Conservation (phyloP, 208 protist species). For the Leishmania braziliensis region DNA sequence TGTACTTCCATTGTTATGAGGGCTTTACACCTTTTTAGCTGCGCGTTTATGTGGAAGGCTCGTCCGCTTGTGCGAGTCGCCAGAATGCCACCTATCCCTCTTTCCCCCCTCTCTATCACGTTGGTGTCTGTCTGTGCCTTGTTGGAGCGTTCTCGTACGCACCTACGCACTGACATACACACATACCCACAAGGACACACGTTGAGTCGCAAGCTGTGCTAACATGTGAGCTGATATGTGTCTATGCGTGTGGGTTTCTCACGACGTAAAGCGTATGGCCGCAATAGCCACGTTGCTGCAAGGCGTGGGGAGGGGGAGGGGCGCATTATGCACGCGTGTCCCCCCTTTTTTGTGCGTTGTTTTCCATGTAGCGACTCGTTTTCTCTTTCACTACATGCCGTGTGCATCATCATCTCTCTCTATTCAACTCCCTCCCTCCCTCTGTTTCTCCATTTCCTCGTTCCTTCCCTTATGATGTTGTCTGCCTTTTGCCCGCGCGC, state of each 20-base stretch:
- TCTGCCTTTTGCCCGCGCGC: conserved; percentile 7
- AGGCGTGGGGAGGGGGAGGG: neutral
- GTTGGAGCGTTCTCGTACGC: neutral
- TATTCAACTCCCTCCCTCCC: neutral
- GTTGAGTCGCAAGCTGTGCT: neutral
- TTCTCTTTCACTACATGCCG: neutral
- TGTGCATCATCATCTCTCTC: neutral
- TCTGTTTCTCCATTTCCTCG: conserved; percentile 6
- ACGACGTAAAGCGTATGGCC: neutral
- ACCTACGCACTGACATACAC: neutral
- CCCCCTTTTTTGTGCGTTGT: neutral
- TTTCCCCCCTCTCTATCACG: neutral
- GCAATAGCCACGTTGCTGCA: neutral
- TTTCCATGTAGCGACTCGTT: neutral
- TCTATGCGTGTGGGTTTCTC: neutral
- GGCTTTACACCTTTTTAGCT: neutral
- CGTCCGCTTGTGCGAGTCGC: neutral
- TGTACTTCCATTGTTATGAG: neutral
- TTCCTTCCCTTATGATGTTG: conserved; percentile 12
- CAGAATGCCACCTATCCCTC: neutral
- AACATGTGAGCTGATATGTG: neutral
- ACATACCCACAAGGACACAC: neutral
- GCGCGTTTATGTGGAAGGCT: neutral
- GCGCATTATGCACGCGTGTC: neutral
- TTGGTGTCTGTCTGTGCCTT: neutral